Conservation (phyloP, 179 eudicot genomes). For the Silene noctiflora region DNA sequence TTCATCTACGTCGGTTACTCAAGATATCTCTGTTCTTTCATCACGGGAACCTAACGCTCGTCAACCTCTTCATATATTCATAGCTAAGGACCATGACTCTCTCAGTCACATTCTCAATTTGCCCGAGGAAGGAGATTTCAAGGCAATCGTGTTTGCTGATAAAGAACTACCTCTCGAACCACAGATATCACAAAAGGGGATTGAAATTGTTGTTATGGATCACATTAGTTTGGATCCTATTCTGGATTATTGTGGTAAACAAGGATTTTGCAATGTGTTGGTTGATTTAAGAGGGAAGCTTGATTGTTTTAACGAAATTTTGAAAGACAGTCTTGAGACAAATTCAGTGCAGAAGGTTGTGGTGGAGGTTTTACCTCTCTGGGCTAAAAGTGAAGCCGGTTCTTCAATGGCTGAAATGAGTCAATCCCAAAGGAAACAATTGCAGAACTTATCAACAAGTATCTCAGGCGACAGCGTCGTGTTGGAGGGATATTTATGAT, state of each 20-base stretch:
- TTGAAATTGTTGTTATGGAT: constrained; percentile 56
- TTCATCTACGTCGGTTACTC: constrained; percentile 33
- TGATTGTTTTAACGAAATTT: constrained; percentile 53
- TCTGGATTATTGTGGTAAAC: constrained; percentile 59
- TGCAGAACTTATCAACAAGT: constrained; percentile 47
- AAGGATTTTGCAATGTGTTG: constrained; percentile 45
- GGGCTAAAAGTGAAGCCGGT: constrained; percentile 8
- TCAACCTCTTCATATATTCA: constrained; percentile 66
- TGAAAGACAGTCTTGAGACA: constrained; percentile 49
- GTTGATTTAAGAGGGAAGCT: constrained; percentile 14
- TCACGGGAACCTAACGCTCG: constrained; percentile 76
- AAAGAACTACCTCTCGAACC: constrained; percentile 36
- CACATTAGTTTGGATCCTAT: constrained; percentile 45
- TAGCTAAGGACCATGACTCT: constrained; percentile 43
- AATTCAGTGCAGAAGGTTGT: constrained; percentile 61
- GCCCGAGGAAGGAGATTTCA: constrained; percentile 31
- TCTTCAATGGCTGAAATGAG: constrained; percentile 30
- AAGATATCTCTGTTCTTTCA: constrained; percentile 34
- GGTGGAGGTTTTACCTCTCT: background rate
- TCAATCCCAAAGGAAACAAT: constrained; percentile 25
- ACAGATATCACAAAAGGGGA: constrained; percentile 43
- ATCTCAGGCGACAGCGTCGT: constrained; percentile 42
- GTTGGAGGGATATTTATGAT: constrained; percentile 74
- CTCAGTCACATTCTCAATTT: constrained; percentile 36
- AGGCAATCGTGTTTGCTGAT: constrained; percentile 51